Base-by-base conservation (phyloP, 805 yeast genomes). In the Saturnispora silvae region DNA sequence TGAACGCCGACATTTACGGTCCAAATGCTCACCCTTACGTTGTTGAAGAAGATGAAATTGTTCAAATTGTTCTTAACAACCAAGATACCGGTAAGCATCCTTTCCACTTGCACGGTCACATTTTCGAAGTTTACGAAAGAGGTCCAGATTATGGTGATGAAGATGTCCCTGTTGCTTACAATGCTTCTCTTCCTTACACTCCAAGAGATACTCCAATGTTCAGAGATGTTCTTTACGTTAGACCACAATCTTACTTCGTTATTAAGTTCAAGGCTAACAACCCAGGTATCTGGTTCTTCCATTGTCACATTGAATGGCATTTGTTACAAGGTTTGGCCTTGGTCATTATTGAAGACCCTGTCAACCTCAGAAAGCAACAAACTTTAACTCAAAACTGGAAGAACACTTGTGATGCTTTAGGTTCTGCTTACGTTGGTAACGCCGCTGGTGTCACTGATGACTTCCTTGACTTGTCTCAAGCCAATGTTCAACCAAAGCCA, bases 221-320 rank as follows among this genome's bases (percentile, higher is more conserved):
- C 42, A 78, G 98, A 65, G 98, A 92, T 57, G 74, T 81, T 8
- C 63, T 81, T 9, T 79, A 76, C 50, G 83, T 82, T 33, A 72
- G 76, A 55, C 86, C 94, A 20, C 82, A 82, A 54, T 86, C 96
- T 2, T 78, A 83, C 64, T 70, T 86, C 52, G 87, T 84, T 23
- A 54, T 89, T 45, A 74, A 97, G 56, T 89, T 86, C 69, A 74
- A 72, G 53, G 94, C 97, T 37, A 78, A 81, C 57, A 92, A 92
- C 60, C 98, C 97, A 23, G 98, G 98, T 66, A 87, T 87, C 31
- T 89, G 97, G 98, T 74, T 78, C 60, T 92, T 92, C 94, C 98
- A 89, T 65, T 89, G 98, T 63, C 98, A 89, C 59, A 81, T 92
- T 53, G 97, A 92, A 59, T 89, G 98, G 98, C 98, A 92, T 65